Conservation (phyloP, 352 stramenopile genomes). For the Achlya hypogyna region DNA sequence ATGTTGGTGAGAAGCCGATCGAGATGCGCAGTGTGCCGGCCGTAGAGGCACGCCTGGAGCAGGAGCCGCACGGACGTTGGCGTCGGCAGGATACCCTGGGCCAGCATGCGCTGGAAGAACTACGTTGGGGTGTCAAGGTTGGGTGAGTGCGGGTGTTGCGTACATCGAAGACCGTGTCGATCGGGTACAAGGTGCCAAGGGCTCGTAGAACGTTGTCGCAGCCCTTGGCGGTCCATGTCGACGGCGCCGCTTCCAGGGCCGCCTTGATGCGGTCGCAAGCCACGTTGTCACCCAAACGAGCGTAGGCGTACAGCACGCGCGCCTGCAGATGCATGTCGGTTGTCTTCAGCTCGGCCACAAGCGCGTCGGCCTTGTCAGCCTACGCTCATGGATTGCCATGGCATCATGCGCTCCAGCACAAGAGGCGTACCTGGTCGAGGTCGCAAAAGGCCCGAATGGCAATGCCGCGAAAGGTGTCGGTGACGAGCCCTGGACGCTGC, state of each 20-base stretch:
- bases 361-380: background rate
- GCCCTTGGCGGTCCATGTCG: constrained; percentile 2
- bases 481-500: background rate
- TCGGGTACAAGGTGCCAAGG: background rate
- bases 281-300: background rate
- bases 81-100: background rate
- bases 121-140: background rate
- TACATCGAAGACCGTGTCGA: constrained; percentile 11
- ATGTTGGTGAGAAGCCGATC: constrained; percentile 2
- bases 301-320: constrained; percentile 8
- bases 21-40: background rate
- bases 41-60: background rate
- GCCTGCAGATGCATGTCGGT: constrained; percentile 10
- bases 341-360: background rate
- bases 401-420: no score
- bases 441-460: background rate
- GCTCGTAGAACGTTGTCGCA: constrained; percentile 17
- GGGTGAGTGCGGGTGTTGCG: background rate
- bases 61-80: background rate
- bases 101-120: constrained; percentile 9
- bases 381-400: background rate
- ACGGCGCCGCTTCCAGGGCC: background rate
- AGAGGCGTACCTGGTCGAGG: background rate
- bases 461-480: constrained; percentile 1
- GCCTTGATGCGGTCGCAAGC: background rate